Percentiles rank a stretch among this genome's conserved stretches.
phyloP scores from a whole-genome alignment of 768 basidiomycete genomes.

The Jaapia argillacea region DNA sequence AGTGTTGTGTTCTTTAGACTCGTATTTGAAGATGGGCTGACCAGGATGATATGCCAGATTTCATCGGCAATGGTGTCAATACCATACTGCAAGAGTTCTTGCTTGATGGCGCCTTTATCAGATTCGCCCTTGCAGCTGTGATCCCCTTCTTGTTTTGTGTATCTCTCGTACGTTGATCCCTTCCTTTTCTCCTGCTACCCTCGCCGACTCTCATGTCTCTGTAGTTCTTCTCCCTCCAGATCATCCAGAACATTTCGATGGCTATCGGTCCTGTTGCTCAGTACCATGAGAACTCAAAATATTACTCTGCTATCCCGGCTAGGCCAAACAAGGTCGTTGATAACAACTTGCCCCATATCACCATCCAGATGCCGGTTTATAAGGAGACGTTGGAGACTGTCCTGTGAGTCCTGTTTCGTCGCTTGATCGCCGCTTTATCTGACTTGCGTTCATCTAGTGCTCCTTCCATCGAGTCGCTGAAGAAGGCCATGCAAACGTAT shows the following conservation, averaged over 20 bases:
- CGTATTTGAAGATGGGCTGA: slow-evolving; percentile 10
- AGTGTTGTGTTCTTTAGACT: slow-evolving; percentile 4
- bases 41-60: too few relatives aligned
- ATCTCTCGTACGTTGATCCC: slow-evolving; percentile 24
- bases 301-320: slow-evolving; percentile 38
- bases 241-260: slow-evolving; percentile 30
- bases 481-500: slow-evolving; percentile 53
- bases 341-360: slow-evolving; percentile 34
- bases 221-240: slow-evolving; percentile 30
- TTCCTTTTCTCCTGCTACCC: not conserved
- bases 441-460: too few relatives aligned
- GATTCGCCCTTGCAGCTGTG: slow-evolving; percentile 32
- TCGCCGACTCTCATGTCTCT: not conserved
- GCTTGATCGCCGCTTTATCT: slow-evolving; percentile 3
- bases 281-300: slow-evolving; percentile 39
- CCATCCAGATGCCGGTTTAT: slow-evolving; percentile 50
- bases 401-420: too few relatives aligned
- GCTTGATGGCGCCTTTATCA: slow-evolving; percentile 33
- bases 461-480: slow-evolving; percentile 42
- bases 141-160: slow-evolving; percentile 34
- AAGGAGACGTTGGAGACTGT: slow-evolving; percentile 44
- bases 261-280: slow-evolving; percentile 44
- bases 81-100: slow-evolving; percentile 44
- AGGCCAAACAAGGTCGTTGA: slow-evolving; percentile 33
- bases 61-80: slow-evolving; percentile 55